These are phyloP conservation scores for Eleusine coracana DNA, from an alignment of 176 grass and related monocot species.

Conservation along the genomic window DNA sequence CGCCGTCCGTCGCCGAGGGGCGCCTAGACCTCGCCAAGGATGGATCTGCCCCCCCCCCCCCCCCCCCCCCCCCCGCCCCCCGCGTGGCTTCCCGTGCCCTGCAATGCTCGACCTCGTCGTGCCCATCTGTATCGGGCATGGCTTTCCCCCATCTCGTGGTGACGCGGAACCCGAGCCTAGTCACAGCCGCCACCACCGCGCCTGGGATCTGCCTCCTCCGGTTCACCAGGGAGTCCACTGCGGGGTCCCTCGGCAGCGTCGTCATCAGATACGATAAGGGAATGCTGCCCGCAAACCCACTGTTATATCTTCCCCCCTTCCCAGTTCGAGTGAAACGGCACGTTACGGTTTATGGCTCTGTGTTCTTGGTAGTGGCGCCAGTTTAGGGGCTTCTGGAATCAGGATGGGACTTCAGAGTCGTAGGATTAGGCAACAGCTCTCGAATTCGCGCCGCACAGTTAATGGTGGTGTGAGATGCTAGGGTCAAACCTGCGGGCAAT, in stretches of 20 bases:
- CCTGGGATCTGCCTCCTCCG: constrained; percentile 61
- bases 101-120: too few relatives aligned
- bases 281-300: not conserved
- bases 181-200: constrained; percentile 46
- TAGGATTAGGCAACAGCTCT: not conserved
- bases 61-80: too few relatives aligned
- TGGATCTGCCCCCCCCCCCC: too few relatives aligned
- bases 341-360: constrained; percentile 38
- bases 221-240: constrained; percentile 60
- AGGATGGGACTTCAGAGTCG: not conserved
- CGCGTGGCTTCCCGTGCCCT: too few relatives aligned
- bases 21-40: too few relatives aligned
- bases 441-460: not conserved
- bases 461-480: not conserved
- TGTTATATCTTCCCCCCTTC: not conserved
- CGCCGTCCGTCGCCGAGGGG: too few relatives aligned
- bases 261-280: constrained; percentile 53
- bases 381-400: not conserved
- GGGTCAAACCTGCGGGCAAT: not conserved
- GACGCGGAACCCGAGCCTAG: constrained; percentile 59
- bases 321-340: not conserved
- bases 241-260: constrained; percentile 56
- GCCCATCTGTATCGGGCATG: too few relatives aligned
- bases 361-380: not conserved
- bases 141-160: constrained; percentile 31